These are phyloP conservation scores for Chalciporus sphaerocephalus DNA, from an alignment of 768 basidiomycete genomes.

Conservation along the genomic window DNA sequence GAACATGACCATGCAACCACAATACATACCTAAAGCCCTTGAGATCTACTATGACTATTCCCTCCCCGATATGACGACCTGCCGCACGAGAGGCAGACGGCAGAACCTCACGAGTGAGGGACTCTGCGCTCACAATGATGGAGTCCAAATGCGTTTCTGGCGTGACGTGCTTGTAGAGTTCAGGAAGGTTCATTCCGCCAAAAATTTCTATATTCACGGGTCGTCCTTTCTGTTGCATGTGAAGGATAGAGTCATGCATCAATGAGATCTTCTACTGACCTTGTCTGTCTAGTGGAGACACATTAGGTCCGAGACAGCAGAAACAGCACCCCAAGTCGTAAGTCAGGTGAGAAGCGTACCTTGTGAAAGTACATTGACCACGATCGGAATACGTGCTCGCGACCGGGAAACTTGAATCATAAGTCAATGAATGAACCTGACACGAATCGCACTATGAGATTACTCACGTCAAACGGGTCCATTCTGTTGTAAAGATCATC, in stretches of 20 bases:
- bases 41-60: conserved; percentile 65
- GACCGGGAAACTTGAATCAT: conserved; percentile 57
- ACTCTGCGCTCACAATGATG: conserved; percentile 62
- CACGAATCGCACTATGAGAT: background rate
- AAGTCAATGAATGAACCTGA: background rate
- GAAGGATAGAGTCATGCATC: background rate
- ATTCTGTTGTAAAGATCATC: conserved; percentile 57
- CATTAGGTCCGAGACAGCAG: background rate
- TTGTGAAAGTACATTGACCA: conserved; percentile 83
- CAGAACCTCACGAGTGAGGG: conserved; percentile 59
- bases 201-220: conserved; percentile 67
- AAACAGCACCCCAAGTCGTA: too few relatives aligned
- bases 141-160: conserved; percentile 62
- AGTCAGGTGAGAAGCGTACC: conserved; percentile 32
- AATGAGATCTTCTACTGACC: conserved; percentile 33
- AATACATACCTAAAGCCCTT: conserved; percentile 60
- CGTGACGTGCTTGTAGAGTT: conserved; percentile 52
- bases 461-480: conserved; percentile 68
- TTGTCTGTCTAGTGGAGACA: conserved; percentile 54
- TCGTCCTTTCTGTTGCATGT: conserved; percentile 51
- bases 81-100: conserved; percentile 60
- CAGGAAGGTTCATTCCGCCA: conserved; percentile 53
- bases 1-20: background rate
- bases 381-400: conserved; percentile 62
- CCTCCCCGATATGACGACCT: conserved; percentile 45